Conservation (phyloP, 768 basidiomycete species). For the Boletales sp. region DNA sequence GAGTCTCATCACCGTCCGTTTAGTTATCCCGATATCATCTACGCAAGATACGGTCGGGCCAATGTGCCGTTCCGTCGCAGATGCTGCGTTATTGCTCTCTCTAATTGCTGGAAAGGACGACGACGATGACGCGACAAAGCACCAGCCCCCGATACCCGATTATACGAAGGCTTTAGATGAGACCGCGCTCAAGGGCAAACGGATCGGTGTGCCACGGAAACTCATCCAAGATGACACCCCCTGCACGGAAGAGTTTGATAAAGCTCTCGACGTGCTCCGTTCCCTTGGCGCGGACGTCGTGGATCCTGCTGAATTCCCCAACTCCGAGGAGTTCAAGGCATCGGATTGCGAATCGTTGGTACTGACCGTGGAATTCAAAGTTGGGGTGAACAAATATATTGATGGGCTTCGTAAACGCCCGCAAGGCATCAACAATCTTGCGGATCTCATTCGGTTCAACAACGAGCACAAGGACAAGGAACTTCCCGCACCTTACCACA, state of each 20-base stretch:
- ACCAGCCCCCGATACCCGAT: slow-evolving; percentile 54
- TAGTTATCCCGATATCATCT: slow-evolving; percentile 55
- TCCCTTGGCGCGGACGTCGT: slow-evolving; percentile 47
- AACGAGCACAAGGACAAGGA: slow-evolving; percentile 50
- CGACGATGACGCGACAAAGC: slow-evolving; percentile 49
- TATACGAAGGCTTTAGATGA: slow-evolving; percentile 50
- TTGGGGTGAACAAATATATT: slow-evolving; percentile 49
- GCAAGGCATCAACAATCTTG: slow-evolving; percentile 51
- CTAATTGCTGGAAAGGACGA: slow-evolving; percentile 52
- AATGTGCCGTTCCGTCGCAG: slow-evolving; percentile 49
- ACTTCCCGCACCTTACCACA: slow-evolving; percentile 32
- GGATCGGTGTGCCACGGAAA: slow-evolving; percentile 51
- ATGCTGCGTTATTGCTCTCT: slow-evolving; percentile 52
- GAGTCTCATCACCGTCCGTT: not conserved
- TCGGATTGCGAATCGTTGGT: slow-evolving; percentile 53
- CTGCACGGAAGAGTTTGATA: slow-evolving; percentile 36
- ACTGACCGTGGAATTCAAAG: slow-evolving; percentile 58
- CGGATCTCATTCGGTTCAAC: slow-evolving; percentile 58
- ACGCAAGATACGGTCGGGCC: slow-evolving; percentile 62
- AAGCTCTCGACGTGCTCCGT: slow-evolving; percentile 34
- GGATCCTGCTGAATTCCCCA: slow-evolving; percentile 60
- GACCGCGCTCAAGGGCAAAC: slow-evolving; percentile 45
- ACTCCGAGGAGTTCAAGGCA: slow-evolving; percentile 43
- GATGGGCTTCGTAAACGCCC: slow-evolving; percentile 48
- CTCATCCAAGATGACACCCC: slow-evolving; percentile 22